Conservation (phyloP, 192 early-diverging fungal genomes). For the Helicostylum pulchrum region DNA sequence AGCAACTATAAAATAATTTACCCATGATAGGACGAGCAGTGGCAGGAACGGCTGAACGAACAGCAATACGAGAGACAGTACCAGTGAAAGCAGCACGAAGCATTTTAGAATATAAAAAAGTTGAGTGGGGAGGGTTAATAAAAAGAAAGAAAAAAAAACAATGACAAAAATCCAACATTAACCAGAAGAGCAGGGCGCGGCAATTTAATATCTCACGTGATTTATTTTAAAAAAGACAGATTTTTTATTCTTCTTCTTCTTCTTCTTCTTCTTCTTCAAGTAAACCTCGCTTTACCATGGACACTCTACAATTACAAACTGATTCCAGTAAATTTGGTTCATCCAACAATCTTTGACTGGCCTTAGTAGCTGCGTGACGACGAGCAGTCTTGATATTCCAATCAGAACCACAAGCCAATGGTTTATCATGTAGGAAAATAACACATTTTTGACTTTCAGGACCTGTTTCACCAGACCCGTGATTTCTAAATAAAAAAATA, state of each 20-base stretch:
- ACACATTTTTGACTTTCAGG: constrained; percentile 33
- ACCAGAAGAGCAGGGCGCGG: neutral
- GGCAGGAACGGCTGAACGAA: constrained; percentile 23
- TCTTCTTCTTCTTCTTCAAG: neutral
- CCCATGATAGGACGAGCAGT: constrained; percentile 21
- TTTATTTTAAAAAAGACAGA: neutral
- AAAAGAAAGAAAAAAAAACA: neutral
- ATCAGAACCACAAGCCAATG: constrained; percentile 26
- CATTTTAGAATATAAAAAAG: constrained; percentile 20
- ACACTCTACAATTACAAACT: constrained; percentile 35
- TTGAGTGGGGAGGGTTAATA: constrained; percentile 13
- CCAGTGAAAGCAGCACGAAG: constrained; percentile 37
- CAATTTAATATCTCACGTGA: neutral
- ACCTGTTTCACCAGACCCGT: constrained; percentile 18
- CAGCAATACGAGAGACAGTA: constrained; percentile 31
- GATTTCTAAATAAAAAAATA: constrained; percentile 32
- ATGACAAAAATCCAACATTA: neutral
- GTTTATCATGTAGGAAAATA: constrained; percentile 40
- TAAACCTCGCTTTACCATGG: neutral
- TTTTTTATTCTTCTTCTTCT: constrained; percentile 9
- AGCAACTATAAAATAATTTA: constrained; percentile 6
- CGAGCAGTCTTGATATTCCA: constrained; percentile 41
- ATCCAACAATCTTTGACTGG: constrained; percentile 29
- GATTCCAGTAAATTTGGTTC: constrained; percentile 26
- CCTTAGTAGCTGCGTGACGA: constrained; percentile 35